Evolutionary conservation across 805 yeast species (phyloP), one percentile per base, ranked within the genome.

Genomic region (Zygotorulaspora sp.): DNA sequence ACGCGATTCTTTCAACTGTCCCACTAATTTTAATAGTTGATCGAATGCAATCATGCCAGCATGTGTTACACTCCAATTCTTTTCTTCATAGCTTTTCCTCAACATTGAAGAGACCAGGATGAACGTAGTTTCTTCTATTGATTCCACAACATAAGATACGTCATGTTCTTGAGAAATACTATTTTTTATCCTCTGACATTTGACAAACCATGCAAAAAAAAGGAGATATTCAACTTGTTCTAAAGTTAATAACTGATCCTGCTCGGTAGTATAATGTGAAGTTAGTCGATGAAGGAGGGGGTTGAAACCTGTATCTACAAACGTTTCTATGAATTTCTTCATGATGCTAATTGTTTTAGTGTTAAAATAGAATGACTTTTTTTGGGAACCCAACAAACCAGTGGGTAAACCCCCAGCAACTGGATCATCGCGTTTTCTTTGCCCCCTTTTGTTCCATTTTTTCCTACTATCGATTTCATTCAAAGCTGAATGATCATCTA

Each of bases 281-380:
- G 83, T 70, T 9, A 82, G 63, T 19, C 75, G 66, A 32, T 60
- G 66, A 34, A 85, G 65, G 18, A 88, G 59, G 12, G 77, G 77
- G 50, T 85, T 84, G 61, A 84, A 86, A 11, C 88, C 78, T 21
- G 86, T 81, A 40, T 85, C 88, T 4, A 77, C 61, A 47, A 88
- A 82, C 40, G 77, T 75, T 11, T 69, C 55, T 13, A 77, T 71
- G 52, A 83, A 81, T 3, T 47, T 41, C 5, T 61, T 57, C 19
- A 80, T 55, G 0, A 55, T 40, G 0, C 49, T 45, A 6, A 62
- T 46, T 2, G 69, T 49, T 0, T 55, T 52, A 6, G 50, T 58
- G 19, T 66, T 54, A 36, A 71, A 57, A 2, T 53, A 63, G 30
- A 42, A 50, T 38, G 40, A 48, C 36, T 47, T 54, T 21, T 38